Base-by-base conservation (phyloP, 495 filamentous ascomycete species). In the Rusavskia elegans region DNA sequence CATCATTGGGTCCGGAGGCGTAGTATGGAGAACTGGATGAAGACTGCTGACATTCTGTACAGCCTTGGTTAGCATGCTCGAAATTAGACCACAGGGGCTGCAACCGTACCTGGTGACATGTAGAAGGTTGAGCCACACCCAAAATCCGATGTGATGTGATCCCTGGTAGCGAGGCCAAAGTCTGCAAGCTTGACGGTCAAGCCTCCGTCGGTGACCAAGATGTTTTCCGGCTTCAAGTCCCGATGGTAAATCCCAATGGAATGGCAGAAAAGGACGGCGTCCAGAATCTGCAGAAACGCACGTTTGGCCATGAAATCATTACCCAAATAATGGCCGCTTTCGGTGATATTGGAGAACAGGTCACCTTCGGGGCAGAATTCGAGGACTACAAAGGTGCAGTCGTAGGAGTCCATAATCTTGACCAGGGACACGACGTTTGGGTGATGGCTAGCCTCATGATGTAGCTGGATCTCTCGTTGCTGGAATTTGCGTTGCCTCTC, bases 61-160 rank as follows among this genome's bases (percentile, higher is more conserved):
- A 58, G 54, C 64, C 50, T 65, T 61, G 9, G 40, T 55, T 29
- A 58, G 41, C 53, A 49, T 50, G 10, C 32, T 35, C 32, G 9
- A 35, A 11, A 10, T 13, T 35, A 30, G 13, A 35, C 32, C 32
- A 35, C 32, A 10, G 10, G 32, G 13, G 6, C 4, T 35, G 13
- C 9, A 35, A 11, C 32, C 32, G 68, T 85, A 96, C 92, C 92
- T 78, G 92, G 92, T 53, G 84, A 90, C 93, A 97, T 97, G 72
- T 99, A 97, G 64, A 99, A 97, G 14, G 92, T 97, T 17, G 90
- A 96, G 48, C 92, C 92, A 66, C 93, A 99, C 52, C 93, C 93
- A 67, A 94, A 96, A 66, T 99, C 92, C 55, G 89, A 82, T 54
- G 90, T 93, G 54, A 81, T 70, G 51, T 81, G 76, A 53, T 90